phyloP scores from a whole-genome alignment of 164 flowering plant genomes.

The Cinnamomum chago region DNA sequence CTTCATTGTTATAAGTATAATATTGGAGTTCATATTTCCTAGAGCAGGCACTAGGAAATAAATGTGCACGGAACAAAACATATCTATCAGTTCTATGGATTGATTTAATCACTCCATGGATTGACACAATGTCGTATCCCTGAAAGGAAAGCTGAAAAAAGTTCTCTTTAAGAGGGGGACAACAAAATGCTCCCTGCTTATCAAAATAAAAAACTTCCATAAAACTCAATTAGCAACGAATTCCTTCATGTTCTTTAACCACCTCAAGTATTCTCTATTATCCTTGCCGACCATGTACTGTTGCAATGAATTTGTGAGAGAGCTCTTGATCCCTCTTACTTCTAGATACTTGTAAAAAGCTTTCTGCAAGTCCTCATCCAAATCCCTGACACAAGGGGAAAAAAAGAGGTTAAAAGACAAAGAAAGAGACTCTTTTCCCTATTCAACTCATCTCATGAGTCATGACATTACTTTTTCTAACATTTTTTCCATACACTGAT shows the following conservation, averaged over 20 bases:
- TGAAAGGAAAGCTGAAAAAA: background rate
- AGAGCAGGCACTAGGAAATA: too few relatives aligned
- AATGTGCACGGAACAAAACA: too few relatives aligned
- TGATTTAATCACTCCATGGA: too few relatives aligned
- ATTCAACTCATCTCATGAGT: background rate
- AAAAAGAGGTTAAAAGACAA: background rate
- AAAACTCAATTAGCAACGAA: constrained; percentile 20
- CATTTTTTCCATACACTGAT: background rate
- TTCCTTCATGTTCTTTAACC: constrained; percentile 29
- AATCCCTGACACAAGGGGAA: constrained; percentile 16
- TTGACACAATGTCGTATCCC: too few relatives aligned
- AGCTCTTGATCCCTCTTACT: constrained; percentile 22
- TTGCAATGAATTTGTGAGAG: constrained; percentile 20
- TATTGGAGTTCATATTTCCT: too few relatives aligned
- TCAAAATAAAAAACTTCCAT: constrained; percentile 2
- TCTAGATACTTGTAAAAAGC: constrained; percentile 20
- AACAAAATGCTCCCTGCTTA: background rate
- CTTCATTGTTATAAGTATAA: too few relatives aligned
- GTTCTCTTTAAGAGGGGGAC: background rate
- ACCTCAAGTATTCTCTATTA: constrained; percentile 20
- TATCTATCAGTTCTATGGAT: too few relatives aligned
- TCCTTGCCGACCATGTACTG: constrained; percentile 26
- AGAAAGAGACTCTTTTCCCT: background rate
- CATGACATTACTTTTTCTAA: background rate
- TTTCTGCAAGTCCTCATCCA: constrained; percentile 24